Conservation (phyloP, 1,139 yeast species). For the Groenewaldozyma sp. region DNA sequence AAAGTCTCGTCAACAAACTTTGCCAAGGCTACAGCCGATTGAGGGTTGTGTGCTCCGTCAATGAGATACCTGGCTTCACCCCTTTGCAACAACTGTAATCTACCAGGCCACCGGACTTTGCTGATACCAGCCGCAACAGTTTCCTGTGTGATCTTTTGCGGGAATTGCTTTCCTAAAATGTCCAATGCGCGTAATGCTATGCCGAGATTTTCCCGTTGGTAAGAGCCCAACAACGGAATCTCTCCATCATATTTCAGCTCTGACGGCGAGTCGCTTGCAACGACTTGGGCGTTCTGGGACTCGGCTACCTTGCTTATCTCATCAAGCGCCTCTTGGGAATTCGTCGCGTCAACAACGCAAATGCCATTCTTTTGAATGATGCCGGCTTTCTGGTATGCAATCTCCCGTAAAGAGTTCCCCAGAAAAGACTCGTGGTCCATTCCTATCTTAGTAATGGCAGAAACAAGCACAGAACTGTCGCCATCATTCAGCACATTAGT, state of each 20-base stretch:
- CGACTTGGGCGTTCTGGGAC: slow-evolving; percentile 7
- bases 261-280: not conserved
- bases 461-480: slow-evolving; percentile 33
- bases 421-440: slow-evolving; percentile 72
- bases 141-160: slow-evolving; percentile 18
- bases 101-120: slow-evolving; percentile 33
- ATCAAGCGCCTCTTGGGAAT: slow-evolving; percentile 41
- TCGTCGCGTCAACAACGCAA: slow-evolving; percentile 65
- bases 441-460: slow-evolving; percentile 78
- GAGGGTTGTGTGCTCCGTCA: slow-evolving; percentile 91
- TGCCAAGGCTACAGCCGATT: slow-evolving; percentile 65
- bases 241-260: slow-evolving; percentile 6
- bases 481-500: slow-evolving; percentile 51
- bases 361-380: slow-evolving; percentile 56
- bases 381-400: slow-evolving; percentile 78
- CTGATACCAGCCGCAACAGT: slow-evolving; percentile 43
- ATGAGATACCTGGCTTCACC: slow-evolving; percentile 45
- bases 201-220: slow-evolving; percentile 62
- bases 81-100: slow-evolving; percentile 26
- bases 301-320: slow-evolving; percentile 27
- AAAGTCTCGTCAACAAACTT: slow-evolving; percentile 32
- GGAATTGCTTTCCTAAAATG: slow-evolving; percentile 17
- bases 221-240: slow-evolving; percentile 60
- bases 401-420: slow-evolving; percentile 53
- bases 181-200: slow-evolving; percentile 57